Percentiles rank a stretch among this genome's conserved stretches.
Conservation (phyloP, 495 filamentous ascomycete species). For the Talaromyces wortmannii region DNA sequence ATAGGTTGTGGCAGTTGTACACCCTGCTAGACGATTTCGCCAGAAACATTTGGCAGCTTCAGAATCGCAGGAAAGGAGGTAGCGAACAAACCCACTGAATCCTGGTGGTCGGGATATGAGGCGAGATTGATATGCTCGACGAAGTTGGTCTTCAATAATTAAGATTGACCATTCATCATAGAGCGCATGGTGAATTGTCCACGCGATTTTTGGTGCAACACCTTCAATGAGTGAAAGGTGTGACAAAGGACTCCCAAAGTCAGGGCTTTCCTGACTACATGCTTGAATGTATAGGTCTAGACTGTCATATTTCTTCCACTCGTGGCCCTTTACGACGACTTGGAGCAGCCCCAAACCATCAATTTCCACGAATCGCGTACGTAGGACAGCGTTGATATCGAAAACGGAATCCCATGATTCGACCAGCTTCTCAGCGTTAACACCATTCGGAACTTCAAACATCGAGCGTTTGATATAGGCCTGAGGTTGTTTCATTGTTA, state of each 20-base stretch:
- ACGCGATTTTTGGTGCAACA: slow-evolving; percentile 5
- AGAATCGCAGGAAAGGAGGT: slow-evolving; percentile 10
- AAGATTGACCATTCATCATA: slow-evolving; percentile 54
- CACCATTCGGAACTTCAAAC: slow-evolving; percentile 14
- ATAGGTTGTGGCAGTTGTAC: slow-evolving; percentile 27
- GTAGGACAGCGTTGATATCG: slow-evolving; percentile 23
- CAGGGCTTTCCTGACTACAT: neutral
- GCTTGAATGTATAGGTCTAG: neutral
- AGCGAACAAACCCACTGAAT: slow-evolving; percentile 19
- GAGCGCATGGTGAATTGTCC: slow-evolving; percentile 44
- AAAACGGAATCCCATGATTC: slow-evolving; percentile 30
- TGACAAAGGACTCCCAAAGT: neutral
- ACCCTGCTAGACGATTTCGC: slow-evolving; percentile 27
- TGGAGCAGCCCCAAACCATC: slow-evolving; percentile 19
- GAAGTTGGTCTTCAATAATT: slow-evolving; percentile 11
- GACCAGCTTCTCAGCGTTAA: slow-evolving; percentile 24
- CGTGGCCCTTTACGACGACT: slow-evolving; percentile 19
- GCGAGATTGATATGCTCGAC: slow-evolving; percentile 17
- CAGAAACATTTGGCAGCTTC: slow-evolving; percentile 20
- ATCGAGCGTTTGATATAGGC: slow-evolving; percentile 23
- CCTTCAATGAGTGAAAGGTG: neutral
- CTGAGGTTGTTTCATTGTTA: slow-evolving; percentile 26
- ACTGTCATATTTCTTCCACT: neutral
- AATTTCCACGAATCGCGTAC: slow-evolving; percentile 32
- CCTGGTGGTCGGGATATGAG: slow-evolving; percentile 5